Base-by-base conservation (phyloP, 371 early-diverging fungal species). In the Massospora cicadina region DNA sequence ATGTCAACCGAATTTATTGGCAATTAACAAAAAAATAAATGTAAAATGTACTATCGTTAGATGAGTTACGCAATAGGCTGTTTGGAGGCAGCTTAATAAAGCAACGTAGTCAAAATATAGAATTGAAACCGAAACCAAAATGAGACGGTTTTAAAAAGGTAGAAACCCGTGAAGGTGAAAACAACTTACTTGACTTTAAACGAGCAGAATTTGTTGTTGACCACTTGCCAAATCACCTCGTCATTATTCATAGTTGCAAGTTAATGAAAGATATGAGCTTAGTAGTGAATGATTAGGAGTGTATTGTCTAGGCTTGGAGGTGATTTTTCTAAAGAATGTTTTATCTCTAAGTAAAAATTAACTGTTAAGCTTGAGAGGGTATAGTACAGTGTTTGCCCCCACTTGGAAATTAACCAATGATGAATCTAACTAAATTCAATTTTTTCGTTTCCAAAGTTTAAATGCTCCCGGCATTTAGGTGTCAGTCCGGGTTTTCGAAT, bases 141-240 rank as follows among this genome's bases (percentile, higher is more conserved):
- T 43, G 43, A 43, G 43, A 43, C 5, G 10, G 17, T 43, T 17
- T 43, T 17, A 17, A 5, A 43, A 43, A 43, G 17, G 43, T 33
- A 33, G 5, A 13, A 56, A 7, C 61, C 30, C 33, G 60, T 58
- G 27, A 70, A 64, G n/a, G n/a, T n/a, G n/a, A n/a, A n/a, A n/a
- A n/a, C n/a, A n/a, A 74, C 84, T 67, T 81, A 88, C 88, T 90
- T 93, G 82, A 93, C 89, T 85, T 94, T 95, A 80, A 83, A 95
- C 5, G 93, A 91, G 69, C 96, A 95, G 72, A 95, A 95, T 71
- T 90, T 81, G 74, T 88, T 81, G 72, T 88, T 88, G 66, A 95
- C 89, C 55, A 91, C 88, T 68, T 87, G 83, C 96, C 96, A 95
- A 69, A 95, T 88, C 57, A 95, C 81, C 76, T 83, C 79, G 72